These are phyloP conservation scores for Schrenkiella parvula DNA, from an alignment of 345 rosid species.

Conservation along the genomic window DNA sequence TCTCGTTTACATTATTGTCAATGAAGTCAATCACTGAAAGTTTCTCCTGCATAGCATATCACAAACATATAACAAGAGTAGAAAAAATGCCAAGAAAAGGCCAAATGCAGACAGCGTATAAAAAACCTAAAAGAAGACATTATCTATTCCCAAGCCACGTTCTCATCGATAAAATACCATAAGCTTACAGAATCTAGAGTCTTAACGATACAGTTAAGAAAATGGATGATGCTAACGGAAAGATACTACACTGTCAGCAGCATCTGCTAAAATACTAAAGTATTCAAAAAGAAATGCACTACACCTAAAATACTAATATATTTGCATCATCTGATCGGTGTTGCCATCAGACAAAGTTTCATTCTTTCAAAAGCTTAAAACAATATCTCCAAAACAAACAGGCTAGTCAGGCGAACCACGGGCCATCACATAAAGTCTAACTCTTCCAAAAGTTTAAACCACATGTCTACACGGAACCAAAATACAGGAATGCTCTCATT, in stretches of 20 bases:
- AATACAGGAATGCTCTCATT: not conserved
- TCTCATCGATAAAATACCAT: slow-evolving; percentile 9
- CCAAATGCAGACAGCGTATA: not conserved
- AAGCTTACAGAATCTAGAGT: not conserved
- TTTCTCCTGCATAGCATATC: slow-evolving; percentile 51
- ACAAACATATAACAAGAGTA: not conserved
- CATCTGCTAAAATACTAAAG: not conserved
- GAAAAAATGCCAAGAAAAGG: not conserved
- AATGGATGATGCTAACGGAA: not conserved
- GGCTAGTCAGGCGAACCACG: not conserved
- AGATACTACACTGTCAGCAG: not conserved
- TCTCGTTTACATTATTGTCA: slow-evolving; percentile 41
- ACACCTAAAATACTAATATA: not conserved
- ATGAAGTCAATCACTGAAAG: slow-evolving; percentile 68
- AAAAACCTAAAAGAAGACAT: not conserved
- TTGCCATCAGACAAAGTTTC: not conserved
- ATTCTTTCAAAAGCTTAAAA: not conserved
- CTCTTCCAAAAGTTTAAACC: not conserved
- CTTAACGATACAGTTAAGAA: not conserved
- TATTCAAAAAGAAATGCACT: not conserved
- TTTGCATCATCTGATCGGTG: not conserved
- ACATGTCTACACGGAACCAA: not conserved
- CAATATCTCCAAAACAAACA: not conserved
- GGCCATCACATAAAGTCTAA: not conserved
- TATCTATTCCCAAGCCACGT: not conserved